Percentiles rank a stretch among this genome's conserved stretches.
Evolutionary conservation across 495 filamentous ascomycete genomes (phyloP).

Genomic region (Neurospora sp.): DNA sequence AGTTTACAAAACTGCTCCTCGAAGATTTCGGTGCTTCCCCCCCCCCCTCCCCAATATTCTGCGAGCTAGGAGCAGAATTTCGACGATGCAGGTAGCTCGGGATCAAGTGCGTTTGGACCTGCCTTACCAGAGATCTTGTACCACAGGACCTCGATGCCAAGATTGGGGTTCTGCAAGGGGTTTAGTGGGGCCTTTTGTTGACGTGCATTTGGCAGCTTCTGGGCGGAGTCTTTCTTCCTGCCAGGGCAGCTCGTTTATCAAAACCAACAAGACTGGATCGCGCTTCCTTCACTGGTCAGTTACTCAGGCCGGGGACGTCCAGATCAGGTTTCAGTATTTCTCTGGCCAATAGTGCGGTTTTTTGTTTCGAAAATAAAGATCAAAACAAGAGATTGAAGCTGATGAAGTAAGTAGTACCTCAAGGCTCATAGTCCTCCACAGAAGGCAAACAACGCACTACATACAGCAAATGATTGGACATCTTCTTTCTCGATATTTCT

Average conservation of each 20-base stretch:
- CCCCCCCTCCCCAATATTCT: not conserved
- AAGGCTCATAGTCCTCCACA: not conserved
- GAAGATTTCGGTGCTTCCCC: not conserved
- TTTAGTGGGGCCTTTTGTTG: not conserved
- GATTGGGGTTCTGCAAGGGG: not conserved
- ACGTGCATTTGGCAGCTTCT: not conserved
- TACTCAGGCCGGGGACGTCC: not conserved
- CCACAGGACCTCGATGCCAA: not conserved
- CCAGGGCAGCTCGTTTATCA: not conserved
- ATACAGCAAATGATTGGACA: not conserved
- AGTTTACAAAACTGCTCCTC: not conserved
- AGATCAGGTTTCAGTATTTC: not conserved
- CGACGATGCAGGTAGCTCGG: not conserved
- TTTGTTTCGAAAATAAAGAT: not conserved
- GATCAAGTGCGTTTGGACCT: not conserved
- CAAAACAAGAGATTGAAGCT: not conserved
- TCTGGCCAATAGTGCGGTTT: not conserved
- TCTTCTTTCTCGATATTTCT: not conserved
- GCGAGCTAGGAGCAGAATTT: not conserved
- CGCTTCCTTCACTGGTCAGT: not conserved
- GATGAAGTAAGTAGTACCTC: not conserved
- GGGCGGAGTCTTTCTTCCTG: not conserved
- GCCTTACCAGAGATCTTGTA: not conserved
- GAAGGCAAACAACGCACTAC: not conserved
- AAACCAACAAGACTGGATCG: not conserved